phyloP scores from a whole-genome alignment of 169 alveolate species.

The Ichthyophthirius multifiliis region DNA sequence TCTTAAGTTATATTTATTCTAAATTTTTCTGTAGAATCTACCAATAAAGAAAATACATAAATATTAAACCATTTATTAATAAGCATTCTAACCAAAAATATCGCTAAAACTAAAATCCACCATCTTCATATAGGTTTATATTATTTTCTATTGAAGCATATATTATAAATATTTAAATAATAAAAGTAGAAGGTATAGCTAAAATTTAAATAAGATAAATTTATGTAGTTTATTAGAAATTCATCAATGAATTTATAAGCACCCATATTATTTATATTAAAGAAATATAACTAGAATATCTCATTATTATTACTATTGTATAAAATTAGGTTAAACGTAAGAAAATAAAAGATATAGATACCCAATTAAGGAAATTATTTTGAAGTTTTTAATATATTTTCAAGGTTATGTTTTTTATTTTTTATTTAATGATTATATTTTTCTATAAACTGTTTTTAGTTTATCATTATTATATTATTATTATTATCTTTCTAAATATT shows the following conservation, averaged over 20 bases:
- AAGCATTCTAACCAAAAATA: neutral
- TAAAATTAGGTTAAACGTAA: neutral
- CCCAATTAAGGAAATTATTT: neutral
- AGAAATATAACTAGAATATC: neutral
- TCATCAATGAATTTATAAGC: neutral
- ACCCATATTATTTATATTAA: neutral
- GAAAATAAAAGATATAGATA: neutral
- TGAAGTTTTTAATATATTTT: neutral
- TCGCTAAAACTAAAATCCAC: neutral
- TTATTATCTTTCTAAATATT: too few relatives aligned
- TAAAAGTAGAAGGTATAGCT: neutral
- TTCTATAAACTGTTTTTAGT: neutral
- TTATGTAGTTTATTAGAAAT: neutral
- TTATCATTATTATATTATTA: neutral
- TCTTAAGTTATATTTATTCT: neutral
- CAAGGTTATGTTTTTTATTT: neutral
- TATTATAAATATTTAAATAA: neutral
- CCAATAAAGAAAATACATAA: neutral
- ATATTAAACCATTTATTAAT: neutral
- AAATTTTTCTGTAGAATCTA: neutral
- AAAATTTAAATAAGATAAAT: neutral
- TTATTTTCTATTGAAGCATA: neutral
- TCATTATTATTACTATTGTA: neutral
- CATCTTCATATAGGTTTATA: neutral
- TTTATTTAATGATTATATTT: neutral